Conservation (phyloP, 1,284 basidiomycete genomes). For the Volvariella volvacea region DNA sequence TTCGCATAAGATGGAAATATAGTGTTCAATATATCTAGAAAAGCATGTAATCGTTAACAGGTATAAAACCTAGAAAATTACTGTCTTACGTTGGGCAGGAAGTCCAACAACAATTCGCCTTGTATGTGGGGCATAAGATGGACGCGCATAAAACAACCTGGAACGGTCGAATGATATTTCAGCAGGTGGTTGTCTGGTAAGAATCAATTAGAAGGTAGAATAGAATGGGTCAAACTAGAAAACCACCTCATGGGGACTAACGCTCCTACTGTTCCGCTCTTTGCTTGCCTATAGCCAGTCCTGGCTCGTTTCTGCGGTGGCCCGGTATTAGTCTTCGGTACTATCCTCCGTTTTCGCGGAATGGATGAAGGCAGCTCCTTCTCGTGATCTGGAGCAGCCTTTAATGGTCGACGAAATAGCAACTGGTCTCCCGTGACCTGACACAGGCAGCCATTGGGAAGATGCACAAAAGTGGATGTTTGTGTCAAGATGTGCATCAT, state of each 20-base stretch:
- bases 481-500: slow-evolving; percentile 71
- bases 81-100: slow-evolving; percentile 55
- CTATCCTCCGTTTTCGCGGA: slow-evolving; percentile 12
- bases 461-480: slow-evolving; percentile 63
- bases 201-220: neutral
- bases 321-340: slow-evolving; percentile 14
- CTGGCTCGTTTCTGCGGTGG: slow-evolving; percentile 27
- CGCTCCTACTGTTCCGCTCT: neutral
- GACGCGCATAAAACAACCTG: slow-evolving; percentile 65
- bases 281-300: slow-evolving; percentile 5
- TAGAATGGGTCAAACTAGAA: no score
- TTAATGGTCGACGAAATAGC: slow-evolving; percentile 7
- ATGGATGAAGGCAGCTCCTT: slow-evolving; percentile 1
- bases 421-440: slow-evolving; percentile 74
- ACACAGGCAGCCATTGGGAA: slow-evolving; percentile 77
- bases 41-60: slow-evolving; percentile 6
- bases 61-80: neutral
- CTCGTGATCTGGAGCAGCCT: neutral
- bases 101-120: slow-evolving; percentile 53
- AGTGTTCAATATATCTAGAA: slow-evolving; percentile 56
- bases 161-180: slow-evolving; percentile 52
- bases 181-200: slow-evolving; percentile 35
- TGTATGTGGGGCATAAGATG: slow-evolving; percentile 39
- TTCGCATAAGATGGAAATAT: slow-evolving; percentile 34
- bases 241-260: no score